phyloP scores from a whole-genome alignment of 163 green algal genomes.

The Scenedesmus sp. region DNA sequence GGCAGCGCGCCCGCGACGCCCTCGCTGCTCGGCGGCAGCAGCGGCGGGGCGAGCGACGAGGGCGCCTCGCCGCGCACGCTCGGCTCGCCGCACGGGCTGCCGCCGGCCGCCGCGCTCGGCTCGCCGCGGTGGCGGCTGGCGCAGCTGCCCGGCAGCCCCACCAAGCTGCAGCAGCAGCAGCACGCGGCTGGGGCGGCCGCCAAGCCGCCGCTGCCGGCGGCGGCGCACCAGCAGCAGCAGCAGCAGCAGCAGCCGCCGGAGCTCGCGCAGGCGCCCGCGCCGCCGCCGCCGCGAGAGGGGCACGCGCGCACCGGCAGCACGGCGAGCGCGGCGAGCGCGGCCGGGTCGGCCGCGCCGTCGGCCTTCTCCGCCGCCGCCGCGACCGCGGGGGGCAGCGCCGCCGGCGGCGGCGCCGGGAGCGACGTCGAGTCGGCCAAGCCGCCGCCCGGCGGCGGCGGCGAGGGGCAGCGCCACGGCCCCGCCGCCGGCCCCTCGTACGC shows the following conservation, averaged over 20 bases:
- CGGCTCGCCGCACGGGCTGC: neutral
- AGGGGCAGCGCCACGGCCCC: too few relatives aligned
- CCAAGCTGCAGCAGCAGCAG: conserved; percentile 17
- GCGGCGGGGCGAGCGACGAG: too few relatives aligned
- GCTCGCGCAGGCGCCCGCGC: neutral
- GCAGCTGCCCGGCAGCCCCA: conserved; percentile 9
- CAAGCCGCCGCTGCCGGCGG: conserved; percentile 11
- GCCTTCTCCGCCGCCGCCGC: neutral
- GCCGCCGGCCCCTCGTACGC: too few relatives aligned
- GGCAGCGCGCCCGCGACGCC: neutral
- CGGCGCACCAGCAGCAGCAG: neutral
- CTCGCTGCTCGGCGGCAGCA: neutral
- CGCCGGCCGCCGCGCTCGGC: neutral
- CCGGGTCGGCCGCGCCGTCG: neutral
- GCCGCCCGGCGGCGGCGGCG: too few relatives aligned
- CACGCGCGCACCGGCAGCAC: neutral
- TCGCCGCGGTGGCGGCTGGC: neutral
- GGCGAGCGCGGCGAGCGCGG: neutral
- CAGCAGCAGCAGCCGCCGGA: neutral
- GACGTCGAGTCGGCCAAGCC: neutral
- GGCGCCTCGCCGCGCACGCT: too few relatives aligned
- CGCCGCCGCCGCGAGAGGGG: neutral
- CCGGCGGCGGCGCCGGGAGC: neutral
- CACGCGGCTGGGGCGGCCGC: neutral
- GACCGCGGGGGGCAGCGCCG: neutral